phyloP scores from a whole-genome alignment of 495 filamentous ascomycete species.

The Neohortaea acidophila region DNA sequence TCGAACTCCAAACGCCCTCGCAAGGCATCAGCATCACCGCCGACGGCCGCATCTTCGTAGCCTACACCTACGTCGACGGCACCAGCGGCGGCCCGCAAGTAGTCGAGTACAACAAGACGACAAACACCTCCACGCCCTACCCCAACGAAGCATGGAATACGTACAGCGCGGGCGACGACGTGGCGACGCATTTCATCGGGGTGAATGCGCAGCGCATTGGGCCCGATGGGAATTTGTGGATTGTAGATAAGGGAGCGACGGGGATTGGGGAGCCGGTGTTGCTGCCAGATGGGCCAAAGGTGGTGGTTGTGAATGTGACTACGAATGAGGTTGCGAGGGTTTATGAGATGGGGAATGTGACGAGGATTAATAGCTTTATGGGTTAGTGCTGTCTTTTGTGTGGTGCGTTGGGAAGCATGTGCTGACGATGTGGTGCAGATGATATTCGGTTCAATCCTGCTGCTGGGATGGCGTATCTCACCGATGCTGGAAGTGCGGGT shows the following conservation, averaged over 20 bases:
- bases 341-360: slow-evolving; percentile 13
- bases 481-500: slow-evolving; percentile 19
- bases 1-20: slow-evolving; percentile 1
- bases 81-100: slow-evolving; percentile 11
- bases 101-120: slow-evolving; percentile 7
- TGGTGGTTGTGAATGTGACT: slow-evolving; percentile 20
- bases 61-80: slow-evolving; percentile 12
- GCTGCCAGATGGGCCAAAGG: slow-evolving; percentile 17
- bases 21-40: slow-evolving; percentile 12
- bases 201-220: slow-evolving; percentile 22
- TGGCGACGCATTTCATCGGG: slow-evolving; percentile 18
- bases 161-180: slow-evolving; percentile 18
- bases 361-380: slow-evolving; percentile 8
- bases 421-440: too few relatives aligned
- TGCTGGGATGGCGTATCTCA: slow-evolving; percentile 18
- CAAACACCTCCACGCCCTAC: slow-evolving; percentile 19
- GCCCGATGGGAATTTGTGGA: slow-evolving; percentile 22
- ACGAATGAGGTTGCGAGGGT: slow-evolving; percentile 11
- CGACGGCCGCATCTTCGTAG: slow-evolving; percentile 12
- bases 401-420: too few relatives aligned
- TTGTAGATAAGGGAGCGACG: slow-evolving; percentile 21
- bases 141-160: slow-evolving; percentile 23
- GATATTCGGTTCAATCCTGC: slow-evolving; percentile 22
- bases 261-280: slow-evolving; percentile 16
- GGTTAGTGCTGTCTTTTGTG: too few relatives aligned